A percentile compares a stretch with the other conserved stretches of the same genome.
Evolutionary conservation across 129 eudicot genomes (phyloP).

Genomic region (Centrapalus pauciflorus): DNA sequence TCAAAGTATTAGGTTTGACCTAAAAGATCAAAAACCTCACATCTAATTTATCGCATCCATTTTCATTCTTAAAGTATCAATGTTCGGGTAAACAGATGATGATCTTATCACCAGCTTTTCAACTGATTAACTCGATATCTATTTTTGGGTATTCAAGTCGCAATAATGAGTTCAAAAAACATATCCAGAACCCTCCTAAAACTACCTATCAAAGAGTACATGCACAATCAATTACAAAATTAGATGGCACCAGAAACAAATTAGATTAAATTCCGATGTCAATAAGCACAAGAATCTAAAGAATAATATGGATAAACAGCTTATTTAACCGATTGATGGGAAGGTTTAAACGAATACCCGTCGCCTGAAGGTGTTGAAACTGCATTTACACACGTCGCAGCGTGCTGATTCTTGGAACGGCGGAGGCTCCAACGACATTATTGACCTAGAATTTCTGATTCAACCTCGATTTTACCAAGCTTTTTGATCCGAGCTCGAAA

Average conservation of each 20-base stretch:
- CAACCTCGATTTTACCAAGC: conserved; percentile 1
- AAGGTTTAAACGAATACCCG: conserved; percentile 48
- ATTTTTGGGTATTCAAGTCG: background rate
- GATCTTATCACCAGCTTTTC: too few species aligned
- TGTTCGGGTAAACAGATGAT: too few species aligned
- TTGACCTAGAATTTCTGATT: conserved; percentile 19
- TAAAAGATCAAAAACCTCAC: too few species aligned
- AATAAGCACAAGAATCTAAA: background rate
- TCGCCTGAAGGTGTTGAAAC: conserved; percentile 89
- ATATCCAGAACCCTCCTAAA: background rate
- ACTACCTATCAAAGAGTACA: background rate
- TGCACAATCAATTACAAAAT: background rate
- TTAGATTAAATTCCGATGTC: background rate
- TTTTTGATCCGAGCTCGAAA: background rate
- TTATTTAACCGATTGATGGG: background rate
- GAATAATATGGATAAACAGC: background rate
- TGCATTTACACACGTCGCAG: conserved; percentile 95
- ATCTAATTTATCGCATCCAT: too few species aligned
- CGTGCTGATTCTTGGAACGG: conserved; percentile 86
- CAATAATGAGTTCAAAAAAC: background rate
- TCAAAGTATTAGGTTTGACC: background rate
- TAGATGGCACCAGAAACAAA: background rate
- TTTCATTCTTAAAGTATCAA: too few species aligned
- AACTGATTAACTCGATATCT: background rate
- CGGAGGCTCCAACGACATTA: conserved; percentile 60